Base-by-base conservation (phyloP, 441 rosid genomes). In the Metrosideros polymorpha region DNA sequence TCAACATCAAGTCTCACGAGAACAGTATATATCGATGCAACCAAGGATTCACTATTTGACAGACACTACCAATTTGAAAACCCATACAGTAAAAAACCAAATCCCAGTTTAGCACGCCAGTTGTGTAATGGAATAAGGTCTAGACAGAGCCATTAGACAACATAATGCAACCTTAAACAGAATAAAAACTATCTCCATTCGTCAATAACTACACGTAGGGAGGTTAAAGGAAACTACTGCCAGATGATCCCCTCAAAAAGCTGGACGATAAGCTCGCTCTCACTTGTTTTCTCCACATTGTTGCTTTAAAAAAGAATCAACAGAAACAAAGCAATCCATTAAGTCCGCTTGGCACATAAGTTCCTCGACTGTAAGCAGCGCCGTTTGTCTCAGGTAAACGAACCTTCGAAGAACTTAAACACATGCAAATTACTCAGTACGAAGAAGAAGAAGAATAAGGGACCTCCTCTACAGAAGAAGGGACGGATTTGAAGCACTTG, bases 401-500 rank as follows among this genome's bases (percentile, higher is more conserved):
- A 12, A n/a, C 57, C 59, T 9, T 52, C 14, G 17, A 66, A 53
- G 79, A 66, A 84, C 75, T 30, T 45, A 51, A 82, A 86, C 29
- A 83, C 85, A 19, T 59, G 79, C 51, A 76, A 43, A 22, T 45
- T 87, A 88, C 35, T 42, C 87, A 49, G 51, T 82, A 14, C 13
- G 32, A 85, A n/a, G 84, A 12, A 79, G 25, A 59, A 42, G 45
- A 75, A 49, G 49, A 35, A 50, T 10, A 54, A 83, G 42, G 71
- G 61, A 96, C 99, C 98, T 97, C 87, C 42, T 87, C 53, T 49
- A 89, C 88, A 35, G 98, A 94, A 91, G 84, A 86, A 29, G 98
- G 94, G 35, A 84, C 85, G 7, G 96, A 92, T 89, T 96, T 97
- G 93, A 94, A 97, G 91, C 96, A 92, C 92, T 89, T 91, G 88